A percentile compares a stretch with the other conserved stretches of the same genome.
Conservation (phyloP, 108 stramenopile genomes). For the Cyclostephanos invisitatus region DNA sequence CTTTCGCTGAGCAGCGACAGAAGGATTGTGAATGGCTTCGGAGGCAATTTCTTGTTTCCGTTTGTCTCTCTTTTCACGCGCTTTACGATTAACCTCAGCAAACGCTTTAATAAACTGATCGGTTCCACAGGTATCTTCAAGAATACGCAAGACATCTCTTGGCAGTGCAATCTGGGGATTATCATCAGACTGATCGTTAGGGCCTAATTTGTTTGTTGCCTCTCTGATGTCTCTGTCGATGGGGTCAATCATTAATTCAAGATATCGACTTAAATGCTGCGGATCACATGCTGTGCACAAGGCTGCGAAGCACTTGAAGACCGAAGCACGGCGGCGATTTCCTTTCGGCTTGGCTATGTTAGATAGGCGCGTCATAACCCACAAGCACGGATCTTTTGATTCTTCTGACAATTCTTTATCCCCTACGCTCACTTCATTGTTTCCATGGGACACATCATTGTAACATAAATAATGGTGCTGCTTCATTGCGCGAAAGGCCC, state of each 20-base stretch:
- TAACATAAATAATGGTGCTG: constrained; percentile 66
- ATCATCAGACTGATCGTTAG: constrained; percentile 25
- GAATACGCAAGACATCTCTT: constrained; percentile 68
- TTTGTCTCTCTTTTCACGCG: constrained; percentile 68
- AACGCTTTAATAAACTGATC: constrained; percentile 70
- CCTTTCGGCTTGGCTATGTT: constrained; percentile 82
- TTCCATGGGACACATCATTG: constrained; percentile 15
- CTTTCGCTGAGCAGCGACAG: constrained; percentile 67
- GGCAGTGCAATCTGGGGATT: constrained; percentile 51
- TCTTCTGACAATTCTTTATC: constrained; percentile 15
- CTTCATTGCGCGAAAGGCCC: constrained; percentile 64
- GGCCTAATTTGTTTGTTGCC: constrained; percentile 52
- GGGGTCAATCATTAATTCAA: constrained; percentile 82
- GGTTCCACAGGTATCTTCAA: constrained; percentile 71
- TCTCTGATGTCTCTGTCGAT: constrained; percentile 76
- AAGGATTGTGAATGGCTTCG: constrained; percentile 74
- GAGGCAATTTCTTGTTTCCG: constrained; percentile 65
- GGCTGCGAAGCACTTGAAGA: constrained; percentile 88
- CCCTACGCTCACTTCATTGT: constrained; percentile 24
- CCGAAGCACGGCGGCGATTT: constrained; percentile 60
- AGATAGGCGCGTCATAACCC: constrained; percentile 76
- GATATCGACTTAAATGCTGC: constrained; percentile 52
- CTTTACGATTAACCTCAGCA: constrained; percentile 69
- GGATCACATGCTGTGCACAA: constrained; percentile 53
- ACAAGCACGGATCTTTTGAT: constrained; percentile 57